These are phyloP conservation scores for Hypoxylon cercidicola DNA, from an alignment of 495 filamentous ascomycete genomes.

Conservation along the genomic window DNA sequence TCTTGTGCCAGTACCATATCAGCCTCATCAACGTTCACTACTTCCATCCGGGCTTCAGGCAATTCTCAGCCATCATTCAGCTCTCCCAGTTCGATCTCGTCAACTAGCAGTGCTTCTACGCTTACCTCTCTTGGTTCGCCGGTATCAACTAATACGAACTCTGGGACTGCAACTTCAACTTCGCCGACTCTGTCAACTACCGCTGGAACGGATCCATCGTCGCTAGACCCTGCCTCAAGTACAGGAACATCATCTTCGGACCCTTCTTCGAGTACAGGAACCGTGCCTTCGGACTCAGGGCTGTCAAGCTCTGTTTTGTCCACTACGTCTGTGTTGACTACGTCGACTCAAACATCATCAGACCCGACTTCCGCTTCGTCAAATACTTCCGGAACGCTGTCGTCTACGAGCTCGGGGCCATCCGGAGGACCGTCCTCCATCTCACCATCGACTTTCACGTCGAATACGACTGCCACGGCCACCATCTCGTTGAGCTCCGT, in stretches of 20 bases:
- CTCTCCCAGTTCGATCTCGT: not conserved
- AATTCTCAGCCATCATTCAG: constrained; percentile 8
- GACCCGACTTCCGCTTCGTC: constrained; percentile 2
- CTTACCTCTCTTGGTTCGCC: constrained; percentile 6
- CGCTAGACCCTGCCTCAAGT: constrained; percentile 1
- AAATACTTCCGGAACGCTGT: constrained; percentile 1
- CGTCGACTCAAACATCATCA: not conserved
- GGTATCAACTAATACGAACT: constrained; percentile 5
- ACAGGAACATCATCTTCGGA: constrained; percentile 4
- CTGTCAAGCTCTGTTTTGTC: constrained; percentile 10
- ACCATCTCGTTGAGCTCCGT: not conserved
- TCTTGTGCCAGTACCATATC: not conserved
- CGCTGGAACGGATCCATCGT: constrained; percentile 1
- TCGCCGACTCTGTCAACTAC: constrained; percentile 10
- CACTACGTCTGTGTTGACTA: constrained; percentile 3
- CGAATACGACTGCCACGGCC: constrained; percentile 17
- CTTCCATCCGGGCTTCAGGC: constrained; percentile 12
- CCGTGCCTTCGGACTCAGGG: not conserved
- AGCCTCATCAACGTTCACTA: constrained; percentile 23
- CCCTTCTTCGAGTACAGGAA: constrained; percentile 3
- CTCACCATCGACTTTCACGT: constrained; percentile 17
- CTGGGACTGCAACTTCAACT: constrained; percentile 12
- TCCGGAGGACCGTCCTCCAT: constrained; percentile 14
- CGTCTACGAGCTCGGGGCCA: constrained; percentile 7
- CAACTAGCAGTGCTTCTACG: not conserved